These are phyloP conservation scores for Chenopodium formosanum DNA, from an alignment of 148 eudicot genomes.

Conservation along the genomic window DNA sequence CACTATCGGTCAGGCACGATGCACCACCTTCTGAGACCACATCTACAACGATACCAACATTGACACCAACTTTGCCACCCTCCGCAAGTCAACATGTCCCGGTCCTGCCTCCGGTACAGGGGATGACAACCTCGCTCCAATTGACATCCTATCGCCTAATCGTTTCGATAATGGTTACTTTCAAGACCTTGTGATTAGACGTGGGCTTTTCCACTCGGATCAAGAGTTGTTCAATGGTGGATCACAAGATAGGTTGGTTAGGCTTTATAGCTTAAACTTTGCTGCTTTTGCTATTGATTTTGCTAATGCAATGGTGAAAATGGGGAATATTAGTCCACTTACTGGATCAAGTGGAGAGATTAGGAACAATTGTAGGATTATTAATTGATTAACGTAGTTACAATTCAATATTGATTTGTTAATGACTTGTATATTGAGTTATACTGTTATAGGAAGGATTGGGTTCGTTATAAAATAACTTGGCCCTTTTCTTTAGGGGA, in stretches of 20 bases:
- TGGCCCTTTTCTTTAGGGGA: too few relatives aligned
- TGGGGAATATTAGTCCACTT: slow-evolving; percentile 3
- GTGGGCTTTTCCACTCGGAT: background rate
- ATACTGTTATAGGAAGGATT: too few relatives aligned
- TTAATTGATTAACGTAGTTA: background rate
- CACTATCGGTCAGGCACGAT: background rate
- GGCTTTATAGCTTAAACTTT: background rate
- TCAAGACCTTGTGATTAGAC: background rate
- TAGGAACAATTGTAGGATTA: background rate
- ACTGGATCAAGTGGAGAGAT: background rate
- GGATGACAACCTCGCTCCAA: background rate
- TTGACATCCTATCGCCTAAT: background rate
- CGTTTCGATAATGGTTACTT: background rate
- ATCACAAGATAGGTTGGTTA: background rate
- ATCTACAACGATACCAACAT: slow-evolving; percentile 8
- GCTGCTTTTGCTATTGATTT: background rate
- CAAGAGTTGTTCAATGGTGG: slow-evolving; percentile 8
- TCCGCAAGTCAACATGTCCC: background rate
- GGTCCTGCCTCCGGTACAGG: background rate
- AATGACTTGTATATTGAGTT: too few relatives aligned
- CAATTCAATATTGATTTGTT: too few relatives aligned
- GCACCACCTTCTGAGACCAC: background rate
- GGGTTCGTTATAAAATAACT: too few relatives aligned
- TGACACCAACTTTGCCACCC: background rate
- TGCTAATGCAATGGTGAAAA: background rate